These are phyloP conservation scores for Cordyceps militaris DNA, from an alignment of 2,329 filamentous ascomycete genomes.

Conservation along the genomic window DNA sequence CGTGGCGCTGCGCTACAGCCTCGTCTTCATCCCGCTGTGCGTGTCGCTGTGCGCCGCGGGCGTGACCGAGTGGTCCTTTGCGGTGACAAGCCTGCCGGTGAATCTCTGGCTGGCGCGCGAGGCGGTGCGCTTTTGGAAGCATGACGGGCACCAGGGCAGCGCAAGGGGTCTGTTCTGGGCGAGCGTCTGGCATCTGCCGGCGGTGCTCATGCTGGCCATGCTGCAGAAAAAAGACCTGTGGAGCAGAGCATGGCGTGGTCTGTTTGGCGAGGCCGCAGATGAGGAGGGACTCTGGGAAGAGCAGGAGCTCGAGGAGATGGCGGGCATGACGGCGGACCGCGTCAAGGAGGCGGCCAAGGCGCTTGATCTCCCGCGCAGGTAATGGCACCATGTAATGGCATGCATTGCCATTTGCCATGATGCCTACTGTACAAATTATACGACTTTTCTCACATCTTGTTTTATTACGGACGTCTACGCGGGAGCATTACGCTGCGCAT, in stretches of 20 bases:
- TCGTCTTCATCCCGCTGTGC: slow-evolving; percentile 83
- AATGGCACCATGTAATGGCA: not conserved
- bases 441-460: slow-evolving; percentile 8
- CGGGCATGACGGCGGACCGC: slow-evolving; percentile 27
- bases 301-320: slow-evolving; percentile 42
- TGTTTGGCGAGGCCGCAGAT: slow-evolving; percentile 53
- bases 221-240: slow-evolving; percentile 91
- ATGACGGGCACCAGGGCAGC: slow-evolving; percentile 69
- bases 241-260: slow-evolving; percentile 68
- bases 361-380: slow-evolving; percentile 1
- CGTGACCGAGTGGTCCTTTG: slow-evolving; percentile 80
- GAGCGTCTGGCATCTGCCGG: slow-evolving; percentile 91
- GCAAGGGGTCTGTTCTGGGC: slow-evolving; percentile 92
- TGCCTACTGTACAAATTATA: slow-evolving; percentile 7
- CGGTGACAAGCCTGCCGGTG: slow-evolving; percentile 70
- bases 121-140: slow-evolving; percentile 73
- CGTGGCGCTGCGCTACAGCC: slow-evolving; percentile 79
- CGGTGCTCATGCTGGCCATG: slow-evolving; percentile 82
- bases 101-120: slow-evolving; percentile 82
- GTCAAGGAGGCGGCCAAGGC: slow-evolving; percentile 17
- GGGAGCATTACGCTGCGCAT: not conserved
- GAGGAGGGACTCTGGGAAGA: slow-evolving; percentile 54
- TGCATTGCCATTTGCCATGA: not conserved
- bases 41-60: slow-evolving; percentile 68
- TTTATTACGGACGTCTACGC: slow-evolving; percentile 19